These are phyloP conservation scores for Haberlea rhodopensis DNA, from an alignment of 257 asterid species.

Conservation along the genomic window DNA sequence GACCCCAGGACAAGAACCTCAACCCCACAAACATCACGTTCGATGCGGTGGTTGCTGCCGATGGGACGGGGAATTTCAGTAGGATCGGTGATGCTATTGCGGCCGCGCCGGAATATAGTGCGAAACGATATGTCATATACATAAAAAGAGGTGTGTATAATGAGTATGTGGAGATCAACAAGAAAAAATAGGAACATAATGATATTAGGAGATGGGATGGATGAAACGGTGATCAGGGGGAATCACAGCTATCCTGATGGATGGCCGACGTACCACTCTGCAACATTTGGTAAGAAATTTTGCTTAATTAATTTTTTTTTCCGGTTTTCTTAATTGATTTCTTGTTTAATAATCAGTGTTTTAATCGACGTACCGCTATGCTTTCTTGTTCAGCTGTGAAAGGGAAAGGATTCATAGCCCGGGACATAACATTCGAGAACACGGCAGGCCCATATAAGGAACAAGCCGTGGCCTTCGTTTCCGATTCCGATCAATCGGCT, in stretches of 20 bases:
- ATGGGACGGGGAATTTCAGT: slow-evolving; percentile 44
- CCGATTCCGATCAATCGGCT: slow-evolving; percentile 57
- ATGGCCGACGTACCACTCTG: slow-evolving; percentile 49
- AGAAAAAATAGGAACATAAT: slow-evolving; percentile 58
- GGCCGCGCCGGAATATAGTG: slow-evolving; percentile 41
- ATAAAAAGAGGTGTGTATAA: slow-evolving; percentile 55
- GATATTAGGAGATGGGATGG: slow-evolving; percentile 65
- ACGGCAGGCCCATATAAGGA: slow-evolving; percentile 64
- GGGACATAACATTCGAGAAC: slow-evolving; percentile 67
- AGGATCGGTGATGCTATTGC: slow-evolving; percentile 46
- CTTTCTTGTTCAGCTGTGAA: slow-evolving; percentile 66
- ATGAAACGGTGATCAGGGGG: slow-evolving; percentile 52
- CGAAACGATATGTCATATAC: slow-evolving; percentile 41
- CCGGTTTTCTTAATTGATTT: not conserved
- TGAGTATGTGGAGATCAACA: slow-evolving; percentile 54
- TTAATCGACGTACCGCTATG: no score
- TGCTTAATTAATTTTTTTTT: not conserved
- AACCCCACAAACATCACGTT: slow-evolving; percentile 20
- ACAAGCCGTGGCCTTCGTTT: slow-evolving; percentile 68
- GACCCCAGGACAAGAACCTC: slow-evolving; percentile 33
- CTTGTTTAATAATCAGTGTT: no score
- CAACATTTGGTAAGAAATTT: slow-evolving; percentile 52
- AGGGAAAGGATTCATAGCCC: slow-evolving; percentile 63
- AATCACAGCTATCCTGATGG: slow-evolving; percentile 44
- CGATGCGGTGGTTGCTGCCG: slow-evolving; percentile 50